Base-by-base conservation (phyloP, 257 asterid species). In the Schizonepeta tenuifolia region DNA sequence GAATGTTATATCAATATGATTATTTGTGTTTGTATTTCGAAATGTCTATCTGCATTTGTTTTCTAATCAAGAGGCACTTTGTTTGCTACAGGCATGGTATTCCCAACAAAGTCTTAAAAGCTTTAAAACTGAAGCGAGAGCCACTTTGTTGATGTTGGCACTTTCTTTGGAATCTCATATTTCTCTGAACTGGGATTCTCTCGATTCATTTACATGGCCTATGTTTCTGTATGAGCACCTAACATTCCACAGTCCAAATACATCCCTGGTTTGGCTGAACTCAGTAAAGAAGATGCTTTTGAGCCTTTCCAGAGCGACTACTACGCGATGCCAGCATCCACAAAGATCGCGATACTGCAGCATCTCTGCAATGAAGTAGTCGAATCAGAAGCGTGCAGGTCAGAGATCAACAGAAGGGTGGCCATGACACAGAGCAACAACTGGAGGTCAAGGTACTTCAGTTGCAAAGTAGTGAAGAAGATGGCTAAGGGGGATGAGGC, bases 121-220 rank as follows among this genome's bases (percentile, higher is more conserved):
- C 26, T 24, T 24, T 24, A 24, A 24, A 24, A 24, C 26, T 24
- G 26, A 24, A 24, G 2, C 26, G 26, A 24, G 26, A 24, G 26
- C 26, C 26, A 24, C 26, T 24, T 24, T 24, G 26, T 24, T 24
- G 26, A n/a, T n/a, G n/a, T n/a, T n/a, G n/a, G n/a, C n/a, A n/a
- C n/a, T n/a, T n/a, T n/a, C n/a, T n/a, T n/a, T n/a, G 26, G 26
- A 24, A 24, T 24, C 26, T 24, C 26, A 24, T 24, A 24, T 24
- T 24, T 85, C 87, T 65, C 93, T 91, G 55, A 84, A 94, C 55
- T 91, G 99, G 97, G 95, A 90, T 77, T 82, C 88, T 76, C 88
- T 91, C 44, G 97, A 91, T 81, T 66, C 84, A 81, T 86, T 91
- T 43, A 91, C 97, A 8, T 94, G 99, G 97, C 97, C 99, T 18